Evolutionary conservation across 345 rosid species (phyloP).

Genomic region (Ceriops zippeliana): DNA sequence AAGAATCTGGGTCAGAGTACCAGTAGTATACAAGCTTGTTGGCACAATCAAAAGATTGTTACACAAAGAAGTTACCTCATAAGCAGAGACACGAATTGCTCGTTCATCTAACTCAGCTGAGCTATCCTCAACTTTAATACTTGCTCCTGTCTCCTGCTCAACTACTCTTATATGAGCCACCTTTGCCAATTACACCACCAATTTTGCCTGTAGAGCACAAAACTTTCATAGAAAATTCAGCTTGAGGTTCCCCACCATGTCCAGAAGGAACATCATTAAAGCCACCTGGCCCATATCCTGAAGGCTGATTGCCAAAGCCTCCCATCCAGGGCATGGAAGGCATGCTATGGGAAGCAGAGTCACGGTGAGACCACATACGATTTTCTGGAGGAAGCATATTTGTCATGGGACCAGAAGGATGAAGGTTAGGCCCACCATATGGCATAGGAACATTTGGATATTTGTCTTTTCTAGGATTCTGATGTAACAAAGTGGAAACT

Average conservation of each 20-base stretch:
- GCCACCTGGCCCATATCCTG: constrained; percentile 34
- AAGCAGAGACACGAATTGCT: constrained; percentile 44
- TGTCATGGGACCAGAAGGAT: constrained; percentile 30
- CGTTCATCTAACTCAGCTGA: constrained; percentile 45
- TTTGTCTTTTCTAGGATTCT: constrained; percentile 49
- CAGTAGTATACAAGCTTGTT: constrained; percentile 7
- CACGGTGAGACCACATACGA: constrained; percentile 33
- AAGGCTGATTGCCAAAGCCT: constrained; percentile 25
- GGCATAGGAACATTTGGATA: constrained; percentile 33
- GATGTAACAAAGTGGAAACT: constrained; percentile 50
- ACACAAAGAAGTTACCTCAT: constrained; percentile 38
- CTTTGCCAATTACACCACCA: constrained; percentile 64
- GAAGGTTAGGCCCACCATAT: constrained; percentile 32
- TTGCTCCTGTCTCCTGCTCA: constrained; percentile 54
- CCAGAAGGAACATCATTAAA: constrained; percentile 34
- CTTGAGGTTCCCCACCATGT: constrained; percentile 40
- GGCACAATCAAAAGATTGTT: background rate
- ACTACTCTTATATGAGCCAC: constrained; percentile 49
- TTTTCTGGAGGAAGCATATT: constrained; percentile 27
- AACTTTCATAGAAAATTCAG: constrained; percentile 55
- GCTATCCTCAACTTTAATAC: constrained; percentile 50
- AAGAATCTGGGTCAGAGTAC: constrained; percentile 17
- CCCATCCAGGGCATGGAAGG: constrained; percentile 36
- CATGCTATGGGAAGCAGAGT: constrained; percentile 28
- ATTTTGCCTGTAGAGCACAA: constrained; percentile 50